Evolutionary conservation across 2,329 filamentous ascomycete genomes (phyloP).

Genomic region (Conoideocrella luteorostrata): DNA sequence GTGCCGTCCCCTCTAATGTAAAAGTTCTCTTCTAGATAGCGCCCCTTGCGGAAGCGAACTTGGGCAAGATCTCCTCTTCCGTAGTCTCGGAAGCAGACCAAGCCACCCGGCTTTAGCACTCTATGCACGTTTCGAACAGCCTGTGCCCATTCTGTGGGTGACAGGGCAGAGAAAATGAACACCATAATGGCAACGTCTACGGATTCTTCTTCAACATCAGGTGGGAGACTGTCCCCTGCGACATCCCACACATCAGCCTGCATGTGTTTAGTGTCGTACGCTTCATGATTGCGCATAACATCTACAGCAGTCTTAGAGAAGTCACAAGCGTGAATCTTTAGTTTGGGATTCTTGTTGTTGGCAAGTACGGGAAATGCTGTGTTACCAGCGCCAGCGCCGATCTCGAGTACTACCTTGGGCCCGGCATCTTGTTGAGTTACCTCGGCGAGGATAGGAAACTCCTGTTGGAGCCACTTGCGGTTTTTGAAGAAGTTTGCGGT

Average conservation of each 20-base stretch:
- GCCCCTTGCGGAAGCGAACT: conserved; percentile 91
- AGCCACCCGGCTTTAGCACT: conserved; percentile 85
- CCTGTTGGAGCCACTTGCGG: conserved; percentile 92
- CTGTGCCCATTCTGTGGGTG: conserved; percentile 75
- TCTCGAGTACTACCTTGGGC: conserved; percentile 69
- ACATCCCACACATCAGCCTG: conserved; percentile 95
- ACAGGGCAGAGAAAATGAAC: conserved; percentile 93
- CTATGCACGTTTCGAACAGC: conserved; percentile 76
- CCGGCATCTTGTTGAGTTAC: conserved; percentile 67
- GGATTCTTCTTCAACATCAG: conserved; percentile 66
- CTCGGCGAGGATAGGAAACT: conserved; percentile 81
- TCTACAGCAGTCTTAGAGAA: conserved; percentile 94
- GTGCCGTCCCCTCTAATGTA: conserved; percentile 95
- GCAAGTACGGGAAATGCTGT: conserved; percentile 87
- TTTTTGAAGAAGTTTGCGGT: conserved; percentile 98
- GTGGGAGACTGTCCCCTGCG: conserved; percentile 65
- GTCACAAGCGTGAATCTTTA: conserved; percentile 90
- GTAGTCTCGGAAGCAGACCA: conserved; percentile 93
- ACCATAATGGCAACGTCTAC: conserved; percentile 93
- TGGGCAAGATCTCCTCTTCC: conserved; percentile 92
- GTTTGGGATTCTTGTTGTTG: conserved; percentile 71
- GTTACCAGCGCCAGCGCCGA: conserved; percentile 93
- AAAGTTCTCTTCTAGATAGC: conserved; percentile 94
- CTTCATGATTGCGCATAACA: conserved; percentile 74
- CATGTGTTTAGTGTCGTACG: conserved; percentile 67